phyloP scores from a whole-genome alignment of 2,329 filamentous ascomycete genomes.

The Xylaria sp. region DNA sequence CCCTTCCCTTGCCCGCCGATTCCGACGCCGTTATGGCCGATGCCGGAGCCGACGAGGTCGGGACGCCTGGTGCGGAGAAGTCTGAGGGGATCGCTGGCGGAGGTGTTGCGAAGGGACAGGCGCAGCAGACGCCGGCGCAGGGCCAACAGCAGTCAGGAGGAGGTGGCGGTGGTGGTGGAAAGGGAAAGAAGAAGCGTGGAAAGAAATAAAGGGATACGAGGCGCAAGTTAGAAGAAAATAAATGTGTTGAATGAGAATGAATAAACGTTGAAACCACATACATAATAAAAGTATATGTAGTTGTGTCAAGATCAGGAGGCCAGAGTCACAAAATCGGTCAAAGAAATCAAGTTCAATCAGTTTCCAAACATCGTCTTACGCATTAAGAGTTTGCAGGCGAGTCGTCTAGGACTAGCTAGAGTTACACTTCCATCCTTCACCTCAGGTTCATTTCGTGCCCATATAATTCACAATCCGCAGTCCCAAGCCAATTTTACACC shows the following conservation, averaged over 20 bases:
- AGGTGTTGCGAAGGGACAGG: constrained; percentile 27
- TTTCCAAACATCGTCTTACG: constrained; percentile 28
- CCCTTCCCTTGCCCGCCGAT: constrained; percentile 56
- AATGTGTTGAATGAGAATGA: too few relatives aligned
- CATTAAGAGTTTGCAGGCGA: constrained; percentile 21
- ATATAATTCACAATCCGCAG: constrained; percentile 6
- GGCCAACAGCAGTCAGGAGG: constrained; percentile 44
- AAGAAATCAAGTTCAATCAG: not conserved
- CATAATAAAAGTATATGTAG: not conserved
- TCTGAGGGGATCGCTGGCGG: constrained; percentile 26
- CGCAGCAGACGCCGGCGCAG: constrained; percentile 39
- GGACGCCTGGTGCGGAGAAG: constrained; percentile 44
- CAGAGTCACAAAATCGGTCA: not conserved
- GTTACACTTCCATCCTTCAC: constrained; percentile 5
- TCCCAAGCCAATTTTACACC: constrained; percentile 12
- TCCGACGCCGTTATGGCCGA: constrained; percentile 57
- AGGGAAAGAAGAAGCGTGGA: constrained; percentile 77
- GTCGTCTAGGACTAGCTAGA: constrained; percentile 24
- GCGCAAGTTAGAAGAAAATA: not conserved
- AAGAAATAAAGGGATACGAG: constrained; percentile 58
- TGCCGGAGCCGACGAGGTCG: constrained; percentile 47
- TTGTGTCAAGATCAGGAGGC: not conserved
- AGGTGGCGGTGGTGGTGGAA: constrained; percentile 53
- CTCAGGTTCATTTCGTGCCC: constrained; percentile 18
- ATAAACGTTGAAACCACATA: not conserved